Conservation (phyloP, 345 rosid genomes). For the Angophora floribunda region DNA sequence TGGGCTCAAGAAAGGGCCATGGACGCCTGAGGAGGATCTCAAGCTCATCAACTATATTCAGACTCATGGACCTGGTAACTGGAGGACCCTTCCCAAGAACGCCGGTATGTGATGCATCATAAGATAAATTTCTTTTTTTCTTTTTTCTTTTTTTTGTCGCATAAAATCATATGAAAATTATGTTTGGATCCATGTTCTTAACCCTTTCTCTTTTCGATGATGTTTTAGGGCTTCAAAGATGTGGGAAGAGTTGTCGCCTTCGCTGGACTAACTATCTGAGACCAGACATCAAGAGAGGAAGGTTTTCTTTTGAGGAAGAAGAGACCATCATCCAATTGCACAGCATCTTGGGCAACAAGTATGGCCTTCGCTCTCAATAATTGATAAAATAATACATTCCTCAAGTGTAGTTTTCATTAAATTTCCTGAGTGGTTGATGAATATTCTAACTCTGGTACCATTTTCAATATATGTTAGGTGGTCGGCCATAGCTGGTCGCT, state of each 20-base stretch:
- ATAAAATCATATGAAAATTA: background rate
- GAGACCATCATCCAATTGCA: constrained; percentile 88
- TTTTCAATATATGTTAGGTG: constrained; percentile 40
- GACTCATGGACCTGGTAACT: constrained; percentile 57
- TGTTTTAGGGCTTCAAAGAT: constrained; percentile 69
- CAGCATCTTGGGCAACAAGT: constrained; percentile 88
- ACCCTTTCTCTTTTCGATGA: background rate
- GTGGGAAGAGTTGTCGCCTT: constrained; percentile 97
- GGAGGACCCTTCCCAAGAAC: constrained; percentile 70
- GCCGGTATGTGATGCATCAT: constrained; percentile 36
- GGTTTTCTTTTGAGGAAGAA: constrained; percentile 94
- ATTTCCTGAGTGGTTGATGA: background rate
- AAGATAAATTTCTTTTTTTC: background rate
- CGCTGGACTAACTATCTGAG: constrained; percentile 96
- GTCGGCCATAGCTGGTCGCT: constrained; percentile 97
- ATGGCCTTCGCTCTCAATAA: background rate
- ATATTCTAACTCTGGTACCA: background rate
- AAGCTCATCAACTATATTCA: constrained; percentile 53
- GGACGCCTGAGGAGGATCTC: constrained; percentile 75
- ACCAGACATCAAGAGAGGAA: constrained; percentile 92
- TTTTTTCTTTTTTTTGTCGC: background rate
- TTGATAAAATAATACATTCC: background rate
- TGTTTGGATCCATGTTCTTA: background rate
- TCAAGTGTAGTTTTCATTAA: background rate
- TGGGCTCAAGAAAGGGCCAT: constrained; percentile 81